These are phyloP conservation scores for Ceratobasidium sp. DNA, from an alignment of 1,284 basidiomycete species.

Conservation along the genomic window DNA sequence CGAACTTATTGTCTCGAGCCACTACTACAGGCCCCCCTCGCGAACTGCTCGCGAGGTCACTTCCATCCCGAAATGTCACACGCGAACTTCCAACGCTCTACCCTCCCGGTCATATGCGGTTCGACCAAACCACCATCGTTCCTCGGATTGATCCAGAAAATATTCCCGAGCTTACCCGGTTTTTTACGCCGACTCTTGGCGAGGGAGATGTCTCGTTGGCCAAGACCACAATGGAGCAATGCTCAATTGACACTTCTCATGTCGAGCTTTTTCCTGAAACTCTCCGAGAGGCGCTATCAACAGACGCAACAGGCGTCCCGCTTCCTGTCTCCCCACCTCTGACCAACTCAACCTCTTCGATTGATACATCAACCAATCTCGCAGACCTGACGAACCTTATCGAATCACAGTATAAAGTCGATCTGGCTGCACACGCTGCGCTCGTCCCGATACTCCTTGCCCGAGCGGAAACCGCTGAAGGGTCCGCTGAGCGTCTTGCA, in stretches of 20 bases:
- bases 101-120: constrained; percentile 28
- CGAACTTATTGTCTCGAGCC: constrained; percentile 23
- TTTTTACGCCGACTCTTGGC: constrained; percentile 31
- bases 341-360: neutral
- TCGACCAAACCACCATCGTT: constrained; percentile 25
- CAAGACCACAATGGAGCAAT: constrained; percentile 4
- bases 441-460: constrained; percentile 29
- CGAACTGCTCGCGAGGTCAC: neutral
- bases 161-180: constrained; percentile 23
- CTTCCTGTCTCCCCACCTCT: neutral
- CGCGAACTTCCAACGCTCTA: constrained; percentile 34
- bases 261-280: neutral
- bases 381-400: constrained; percentile 23
- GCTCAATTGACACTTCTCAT: neutral
- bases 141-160: constrained; percentile 39
- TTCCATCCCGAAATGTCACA: neutral
- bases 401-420: constrained; percentile 42
- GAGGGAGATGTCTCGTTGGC: neutral
- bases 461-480: constrained; percentile 37
- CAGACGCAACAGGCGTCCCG: neutral
- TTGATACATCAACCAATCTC: neutral
- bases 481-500: constrained; percentile 15
- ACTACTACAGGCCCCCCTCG: constrained; percentile 7
- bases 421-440: constrained; percentile 38
- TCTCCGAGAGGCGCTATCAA: no score